Evolutionary conservation across 495 filamentous ascomycete genomes (phyloP).

Genomic region (Acidomyces sp.): DNA sequence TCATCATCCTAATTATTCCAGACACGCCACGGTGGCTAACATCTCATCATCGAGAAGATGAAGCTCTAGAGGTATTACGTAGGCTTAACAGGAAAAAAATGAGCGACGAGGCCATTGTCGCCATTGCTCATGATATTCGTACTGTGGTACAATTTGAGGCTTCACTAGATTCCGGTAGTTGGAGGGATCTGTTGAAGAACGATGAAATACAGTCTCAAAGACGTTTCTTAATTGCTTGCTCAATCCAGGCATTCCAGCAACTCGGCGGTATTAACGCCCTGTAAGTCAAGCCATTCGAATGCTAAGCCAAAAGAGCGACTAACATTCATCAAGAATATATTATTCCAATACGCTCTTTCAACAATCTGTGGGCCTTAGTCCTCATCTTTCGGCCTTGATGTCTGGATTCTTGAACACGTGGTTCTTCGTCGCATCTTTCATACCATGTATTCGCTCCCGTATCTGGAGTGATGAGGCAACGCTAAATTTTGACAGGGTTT

Average conservation of each 20-base stretch:
- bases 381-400: conserved; percentile 23
- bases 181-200: conserved; percentile 18
- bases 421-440: conserved; percentile 27
- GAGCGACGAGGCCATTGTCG: not conserved
- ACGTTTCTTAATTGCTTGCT: conserved; percentile 30
- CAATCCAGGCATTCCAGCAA: conserved; percentile 36
- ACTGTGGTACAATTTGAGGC: not conserved
- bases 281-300: not conserved
- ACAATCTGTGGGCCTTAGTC: conserved; percentile 21
- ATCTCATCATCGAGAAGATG: not conserved
- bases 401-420: conserved; percentile 25
- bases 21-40: conserved; percentile 2
- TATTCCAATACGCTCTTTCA: conserved; percentile 28
- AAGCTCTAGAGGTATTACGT: not conserved
- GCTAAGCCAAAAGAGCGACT: not conserved
- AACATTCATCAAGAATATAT: conserved; percentile 21
- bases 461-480: not conserved
- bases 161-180: conserved; percentile 13
- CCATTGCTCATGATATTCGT: not conserved
- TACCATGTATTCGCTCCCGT: conserved; percentile 16
- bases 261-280: conserved; percentile 36
- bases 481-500: conserved; percentile 9
- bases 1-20: not conserved
- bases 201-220: conserved; percentile 23
- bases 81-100: not conserved